Evolutionary conservation across 1,284 basidiomycete species (phyloP).

Genomic region (Ceratobasidium sp.): DNA sequence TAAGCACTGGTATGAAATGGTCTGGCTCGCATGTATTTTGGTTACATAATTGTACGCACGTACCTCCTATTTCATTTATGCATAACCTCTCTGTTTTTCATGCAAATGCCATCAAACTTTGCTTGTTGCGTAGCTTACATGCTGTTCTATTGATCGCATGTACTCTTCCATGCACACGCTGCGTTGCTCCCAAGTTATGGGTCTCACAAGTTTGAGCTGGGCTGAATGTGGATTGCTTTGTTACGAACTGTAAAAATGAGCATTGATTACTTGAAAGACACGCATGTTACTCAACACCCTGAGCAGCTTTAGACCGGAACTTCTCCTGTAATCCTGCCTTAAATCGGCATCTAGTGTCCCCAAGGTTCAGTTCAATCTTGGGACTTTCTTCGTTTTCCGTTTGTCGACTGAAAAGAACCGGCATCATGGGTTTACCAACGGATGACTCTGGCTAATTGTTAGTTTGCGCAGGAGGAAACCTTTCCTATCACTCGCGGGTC

Average conservation of each 20-base stretch:
- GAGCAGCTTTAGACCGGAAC: no score
- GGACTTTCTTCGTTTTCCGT: no score
- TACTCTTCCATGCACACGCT: not conserved
- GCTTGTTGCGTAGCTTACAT: not conserved
- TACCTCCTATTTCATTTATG: not conserved
- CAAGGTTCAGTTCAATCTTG: no score
- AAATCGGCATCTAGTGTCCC: no score
- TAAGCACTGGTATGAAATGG: not conserved
- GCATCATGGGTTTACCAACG: no score
- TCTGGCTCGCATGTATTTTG: not conserved
- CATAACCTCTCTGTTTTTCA: not conserved
- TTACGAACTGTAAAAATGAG: not conserved
- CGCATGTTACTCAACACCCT: no score
- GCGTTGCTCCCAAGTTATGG: not conserved
- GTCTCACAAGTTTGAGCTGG: not conserved
- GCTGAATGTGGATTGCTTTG: not conserved
- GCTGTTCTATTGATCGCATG: not conserved
- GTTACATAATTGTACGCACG: not conserved
- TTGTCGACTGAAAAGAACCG: no score
- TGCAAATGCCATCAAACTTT: not conserved
- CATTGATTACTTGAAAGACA: no score
- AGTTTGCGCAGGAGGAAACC: no score
- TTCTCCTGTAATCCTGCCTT: no score
- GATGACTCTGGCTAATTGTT: no score
- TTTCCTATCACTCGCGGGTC: no score